A percentile compares a stretch with the other conserved stretches of the same genome.
phyloP scores from a whole-genome alignment of 208 protist species.

The Naegleria lovaniensis region DNA sequence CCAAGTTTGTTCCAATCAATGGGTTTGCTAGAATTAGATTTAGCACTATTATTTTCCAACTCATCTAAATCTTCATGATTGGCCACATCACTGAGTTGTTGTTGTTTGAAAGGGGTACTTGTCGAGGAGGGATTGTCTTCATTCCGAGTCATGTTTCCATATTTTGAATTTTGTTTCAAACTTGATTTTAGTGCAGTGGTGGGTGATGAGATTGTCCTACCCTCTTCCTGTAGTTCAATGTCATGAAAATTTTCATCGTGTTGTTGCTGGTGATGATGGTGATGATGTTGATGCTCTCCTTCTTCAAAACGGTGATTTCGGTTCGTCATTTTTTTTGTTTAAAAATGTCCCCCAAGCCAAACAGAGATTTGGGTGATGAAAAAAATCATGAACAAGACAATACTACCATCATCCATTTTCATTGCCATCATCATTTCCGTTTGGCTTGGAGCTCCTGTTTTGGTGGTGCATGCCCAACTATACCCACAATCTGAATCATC shows the following conservation, averaged over 20 bases:
- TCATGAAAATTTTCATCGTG: too few relatives aligned
- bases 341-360: too few relatives aligned
- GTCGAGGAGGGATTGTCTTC: neutral
- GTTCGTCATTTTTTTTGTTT: neutral
- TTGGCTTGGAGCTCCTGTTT: too few relatives aligned
- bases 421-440: too few relatives aligned
- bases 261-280: too few relatives aligned
- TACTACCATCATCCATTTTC: too few relatives aligned
- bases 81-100: neutral
- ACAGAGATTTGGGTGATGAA: neutral
- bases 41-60: neutral
- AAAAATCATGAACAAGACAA: too few relatives aligned
- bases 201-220: neutral
- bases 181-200: neutral
- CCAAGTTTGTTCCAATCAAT: neutral
- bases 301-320: neutral
- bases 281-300: neutral
- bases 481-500: too few relatives aligned
- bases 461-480: too few relatives aligned
- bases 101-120: neutral
- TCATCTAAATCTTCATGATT: neutral
- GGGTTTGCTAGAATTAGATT: neutral
- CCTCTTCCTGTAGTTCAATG: neutral
- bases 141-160: neutral
- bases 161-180: neutral